Conservation (phyloP, 2,329 filamentous ascomycete genomes). For the Didymella keratinophila region DNA sequence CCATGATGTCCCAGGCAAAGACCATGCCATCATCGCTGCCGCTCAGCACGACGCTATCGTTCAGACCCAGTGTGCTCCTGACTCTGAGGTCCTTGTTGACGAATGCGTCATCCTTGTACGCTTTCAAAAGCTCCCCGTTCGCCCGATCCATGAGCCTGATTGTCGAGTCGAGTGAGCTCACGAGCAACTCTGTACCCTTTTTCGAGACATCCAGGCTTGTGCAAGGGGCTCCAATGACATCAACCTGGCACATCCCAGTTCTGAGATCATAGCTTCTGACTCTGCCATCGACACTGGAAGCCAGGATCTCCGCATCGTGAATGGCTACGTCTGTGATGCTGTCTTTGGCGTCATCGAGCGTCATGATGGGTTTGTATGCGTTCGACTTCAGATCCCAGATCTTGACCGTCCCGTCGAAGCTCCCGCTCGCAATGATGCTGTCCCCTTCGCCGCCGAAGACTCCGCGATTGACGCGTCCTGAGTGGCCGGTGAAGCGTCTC, state of each 20-base stretch:
- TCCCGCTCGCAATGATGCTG: slow-evolving; percentile 73
- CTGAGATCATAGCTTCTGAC: slow-evolving; percentile 84
- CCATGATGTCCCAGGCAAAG: slow-evolving; percentile 85
- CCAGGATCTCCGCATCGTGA: slow-evolving; percentile 64
- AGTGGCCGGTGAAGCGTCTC: slow-evolving; percentile 77
- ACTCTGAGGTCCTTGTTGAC: slow-evolving; percentile 77
- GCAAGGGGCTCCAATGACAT: slow-evolving; percentile 62
- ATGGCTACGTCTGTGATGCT: slow-evolving; percentile 61
- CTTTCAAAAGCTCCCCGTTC: slow-evolving; percentile 75
- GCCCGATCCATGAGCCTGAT: slow-evolving; percentile 82
- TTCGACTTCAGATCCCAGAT: slow-evolving; percentile 64
- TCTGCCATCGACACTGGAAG: slow-evolving; percentile 84
- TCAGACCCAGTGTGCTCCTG: slow-evolving; percentile 75
- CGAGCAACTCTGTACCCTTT: slow-evolving; percentile 77
- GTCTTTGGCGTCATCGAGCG: slow-evolving; percentile 76
- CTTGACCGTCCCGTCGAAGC: slow-evolving; percentile 77
- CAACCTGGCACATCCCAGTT: slow-evolving; percentile 67
- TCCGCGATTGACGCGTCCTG: slow-evolving; percentile 78
- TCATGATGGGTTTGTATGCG: slow-evolving; percentile 71
- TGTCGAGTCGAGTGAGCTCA: slow-evolving; percentile 77
- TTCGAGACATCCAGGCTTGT: slow-evolving; percentile 76
- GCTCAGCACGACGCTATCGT: slow-evolving; percentile 78
- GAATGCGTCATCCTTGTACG: slow-evolving; percentile 67
- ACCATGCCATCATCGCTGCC: slow-evolving; percentile 81
- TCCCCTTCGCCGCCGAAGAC: slow-evolving; percentile 80